Percentiles rank a stretch among this genome's conserved stretches.
phyloP scores from a whole-genome alignment of 2,329 filamentous ascomycete species.

The Aphanocladium album region DNA sequence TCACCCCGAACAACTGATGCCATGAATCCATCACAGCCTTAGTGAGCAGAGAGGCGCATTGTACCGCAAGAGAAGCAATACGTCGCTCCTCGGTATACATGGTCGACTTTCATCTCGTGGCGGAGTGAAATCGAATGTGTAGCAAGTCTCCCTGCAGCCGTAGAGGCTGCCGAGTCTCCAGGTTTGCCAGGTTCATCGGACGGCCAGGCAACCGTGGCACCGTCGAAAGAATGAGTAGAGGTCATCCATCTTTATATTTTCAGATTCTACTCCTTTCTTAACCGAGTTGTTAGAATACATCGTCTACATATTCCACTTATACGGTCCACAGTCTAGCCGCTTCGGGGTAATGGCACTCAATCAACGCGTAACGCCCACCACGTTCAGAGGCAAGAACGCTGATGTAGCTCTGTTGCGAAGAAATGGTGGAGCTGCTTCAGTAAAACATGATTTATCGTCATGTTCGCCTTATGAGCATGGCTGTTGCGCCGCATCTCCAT shows the following conservation, averaged over 20 bases:
- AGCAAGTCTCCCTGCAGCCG: too few relatives aligned
- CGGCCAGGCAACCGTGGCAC: too few relatives aligned
- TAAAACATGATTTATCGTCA: too few relatives aligned
- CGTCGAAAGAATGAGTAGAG: too few relatives aligned
- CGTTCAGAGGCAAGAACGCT: background rate
- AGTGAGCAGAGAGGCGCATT: slow-evolving; percentile 45
- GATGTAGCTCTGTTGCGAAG: background rate
- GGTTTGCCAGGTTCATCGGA: too few relatives aligned
- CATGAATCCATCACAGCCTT: slow-evolving; percentile 28
- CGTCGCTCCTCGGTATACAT: background rate
- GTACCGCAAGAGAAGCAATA: slow-evolving; percentile 33
- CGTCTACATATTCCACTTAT: background rate
- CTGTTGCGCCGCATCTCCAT: too few relatives aligned
- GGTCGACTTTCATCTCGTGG: background rate
- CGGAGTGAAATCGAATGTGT: too few relatives aligned
- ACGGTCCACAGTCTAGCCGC: background rate
- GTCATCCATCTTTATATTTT: background rate
- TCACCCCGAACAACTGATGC: slow-evolving; percentile 1
- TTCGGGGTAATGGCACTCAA: background rate
- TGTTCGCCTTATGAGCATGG: too few relatives aligned
- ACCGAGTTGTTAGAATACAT: background rate
- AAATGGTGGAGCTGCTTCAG: too few relatives aligned
- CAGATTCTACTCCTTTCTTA: background rate
- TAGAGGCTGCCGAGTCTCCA: too few relatives aligned
- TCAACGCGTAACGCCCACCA: background rate